phyloP scores from a whole-genome alignment of 169 alveolate species.

The Blepharisma undulans region DNA sequence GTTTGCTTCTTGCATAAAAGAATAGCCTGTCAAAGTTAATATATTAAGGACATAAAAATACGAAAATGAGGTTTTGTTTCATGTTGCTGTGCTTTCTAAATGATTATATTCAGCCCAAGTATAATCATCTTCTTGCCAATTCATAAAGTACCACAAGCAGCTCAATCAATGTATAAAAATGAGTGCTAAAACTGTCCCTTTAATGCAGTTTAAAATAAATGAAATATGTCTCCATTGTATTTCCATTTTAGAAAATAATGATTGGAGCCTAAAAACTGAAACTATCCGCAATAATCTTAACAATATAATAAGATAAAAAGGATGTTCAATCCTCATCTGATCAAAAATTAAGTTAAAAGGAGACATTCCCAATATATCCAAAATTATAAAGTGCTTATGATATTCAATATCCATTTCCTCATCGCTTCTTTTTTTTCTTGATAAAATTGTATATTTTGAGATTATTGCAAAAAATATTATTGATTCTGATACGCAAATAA shows the following conservation, averaged over 20 bases:
- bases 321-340: neutral
- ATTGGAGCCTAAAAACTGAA: slow-evolving; percentile 33
- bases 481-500: slow-evolving; percentile 31
- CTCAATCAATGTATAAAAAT: slow-evolving; percentile 55
- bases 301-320: slow-evolving; percentile 3
- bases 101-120: slow-evolving; percentile 44
- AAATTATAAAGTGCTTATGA: slow-evolving; percentile 37
- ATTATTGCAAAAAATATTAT: slow-evolving; percentile 37
- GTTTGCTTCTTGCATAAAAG: slow-evolving; percentile 48
- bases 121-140: neutral
- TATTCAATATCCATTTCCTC: neutral
- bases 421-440: neutral
- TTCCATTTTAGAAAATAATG: slow-evolving; percentile 46
- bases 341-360: slow-evolving; percentile 61
- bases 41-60: slow-evolving; percentile 50
- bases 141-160: slow-evolving; percentile 59
- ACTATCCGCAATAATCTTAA: slow-evolving; percentile 44
- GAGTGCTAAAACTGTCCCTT: slow-evolving; percentile 39
- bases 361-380: slow-evolving; percentile 50
- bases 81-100: neutral
- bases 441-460: slow-evolving; percentile 33
- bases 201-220: slow-evolving; percentile 28
- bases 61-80: slow-evolving; percentile 14
- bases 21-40: slow-evolving; percentile 53
- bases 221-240: slow-evolving; percentile 16